These are phyloP conservation scores for Friedmanniomyces simplex DNA, from an alignment of 495 filamentous ascomycete genomes.

Conservation along the genomic window DNA sequence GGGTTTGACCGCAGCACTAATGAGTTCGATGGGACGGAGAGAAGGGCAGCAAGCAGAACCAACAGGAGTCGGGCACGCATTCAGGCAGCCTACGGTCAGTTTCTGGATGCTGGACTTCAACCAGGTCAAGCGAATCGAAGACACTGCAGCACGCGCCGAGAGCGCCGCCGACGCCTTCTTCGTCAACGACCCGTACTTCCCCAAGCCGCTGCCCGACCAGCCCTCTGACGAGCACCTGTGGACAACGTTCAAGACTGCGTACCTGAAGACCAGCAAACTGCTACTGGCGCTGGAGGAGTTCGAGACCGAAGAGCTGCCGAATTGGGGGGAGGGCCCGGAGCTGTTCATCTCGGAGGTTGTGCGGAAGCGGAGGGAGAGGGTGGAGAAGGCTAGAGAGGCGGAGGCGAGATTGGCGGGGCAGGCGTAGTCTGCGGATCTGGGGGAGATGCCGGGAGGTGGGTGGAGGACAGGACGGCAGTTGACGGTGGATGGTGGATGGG, in stretches of 20 bases:
- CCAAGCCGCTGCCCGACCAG: background rate
- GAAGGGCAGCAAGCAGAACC: no score
- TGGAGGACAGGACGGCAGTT: no score
- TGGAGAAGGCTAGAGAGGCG: no score
- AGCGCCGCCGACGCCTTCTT: constrained; percentile 19
- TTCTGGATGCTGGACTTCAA: background rate
- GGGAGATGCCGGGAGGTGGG: no score
- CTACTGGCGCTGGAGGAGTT: background rate
- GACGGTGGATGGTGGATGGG: no score
- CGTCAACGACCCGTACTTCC: constrained; percentile 23
- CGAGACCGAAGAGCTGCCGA: background rate
- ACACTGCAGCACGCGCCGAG: background rate
- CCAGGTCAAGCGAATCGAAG: background rate
- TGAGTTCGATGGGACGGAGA: background rate
- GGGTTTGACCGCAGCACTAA: background rate
- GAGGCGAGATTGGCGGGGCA: no score
- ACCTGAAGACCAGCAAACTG: background rate
- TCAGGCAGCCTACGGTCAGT: background rate
- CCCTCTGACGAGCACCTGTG: background rate
- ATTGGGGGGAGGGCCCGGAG: background rate
- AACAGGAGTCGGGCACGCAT: no score
- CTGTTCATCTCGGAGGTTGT: background rate
- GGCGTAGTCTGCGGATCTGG: no score
- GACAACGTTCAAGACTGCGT: background rate
- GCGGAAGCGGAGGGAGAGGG: background rate